Percentiles rank a stretch among this genome's conserved stretches.
These are phyloP conservation scores for Jackrogersella minutella DNA, from an alignment of 495 filamentous ascomycete species.

Conservation along the genomic window DNA sequence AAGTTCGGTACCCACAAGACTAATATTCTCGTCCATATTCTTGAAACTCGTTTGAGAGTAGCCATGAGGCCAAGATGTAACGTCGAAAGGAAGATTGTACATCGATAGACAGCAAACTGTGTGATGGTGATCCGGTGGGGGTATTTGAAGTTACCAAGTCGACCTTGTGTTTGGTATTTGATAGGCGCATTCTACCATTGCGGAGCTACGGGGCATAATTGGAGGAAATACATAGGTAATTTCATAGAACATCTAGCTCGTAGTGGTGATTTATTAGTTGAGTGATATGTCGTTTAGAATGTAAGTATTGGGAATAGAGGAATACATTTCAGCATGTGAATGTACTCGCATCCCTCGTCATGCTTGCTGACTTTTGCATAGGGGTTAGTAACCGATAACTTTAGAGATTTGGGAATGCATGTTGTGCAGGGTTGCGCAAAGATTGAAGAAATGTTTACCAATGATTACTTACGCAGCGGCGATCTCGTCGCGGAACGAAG, in stretches of 20 bases:
- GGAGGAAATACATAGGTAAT: neutral
- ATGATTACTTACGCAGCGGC: constrained; percentile 8
- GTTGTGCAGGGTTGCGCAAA: constrained; percentile 18
- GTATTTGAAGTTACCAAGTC: neutral
- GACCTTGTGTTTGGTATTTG: neutral
- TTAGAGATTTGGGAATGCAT: neutral
- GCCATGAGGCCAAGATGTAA: neutral
- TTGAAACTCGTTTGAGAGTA: neutral
- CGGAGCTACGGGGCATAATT: neutral
- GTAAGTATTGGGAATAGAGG: neutral
- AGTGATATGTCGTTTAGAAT: neutral
- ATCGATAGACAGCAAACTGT: neutral
- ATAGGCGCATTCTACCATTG: neutral
- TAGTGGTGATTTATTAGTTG: neutral
- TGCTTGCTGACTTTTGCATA: neutral
- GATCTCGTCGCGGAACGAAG: constrained; percentile 9
- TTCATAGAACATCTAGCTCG: neutral
- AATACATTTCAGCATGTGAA: neutral
- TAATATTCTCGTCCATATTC: neutral
- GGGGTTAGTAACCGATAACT: constrained; percentile 2
- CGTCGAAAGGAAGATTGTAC: neutral
- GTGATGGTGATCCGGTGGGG: neutral
- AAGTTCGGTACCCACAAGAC: neutral
- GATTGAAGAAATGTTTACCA: constrained; percentile 12
- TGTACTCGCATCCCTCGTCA: neutral